Conservation (phyloP, 2,329 filamentous ascomycete species). For the Ophiostoma himal-ulmi region DNA sequence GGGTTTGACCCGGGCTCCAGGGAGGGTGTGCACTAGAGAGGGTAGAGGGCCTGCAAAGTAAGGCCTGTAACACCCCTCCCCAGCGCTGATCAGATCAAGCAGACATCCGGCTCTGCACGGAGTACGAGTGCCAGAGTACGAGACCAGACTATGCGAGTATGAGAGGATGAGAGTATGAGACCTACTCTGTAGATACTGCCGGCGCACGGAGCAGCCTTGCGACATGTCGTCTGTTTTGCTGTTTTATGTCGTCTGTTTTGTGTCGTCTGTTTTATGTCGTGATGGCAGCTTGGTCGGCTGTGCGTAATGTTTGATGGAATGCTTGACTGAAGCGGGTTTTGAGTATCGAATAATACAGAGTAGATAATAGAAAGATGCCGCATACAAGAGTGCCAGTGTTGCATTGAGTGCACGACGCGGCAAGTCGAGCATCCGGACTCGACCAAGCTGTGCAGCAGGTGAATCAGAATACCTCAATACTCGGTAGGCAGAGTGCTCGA, state of each 20-base stretch:
- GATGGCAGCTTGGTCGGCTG: neutral
- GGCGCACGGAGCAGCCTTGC: conserved; percentile 9
- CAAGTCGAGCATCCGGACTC: neutral
- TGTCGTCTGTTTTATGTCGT: neutral
- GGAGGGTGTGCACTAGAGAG: neutral
- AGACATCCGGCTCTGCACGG: conserved; percentile 11
- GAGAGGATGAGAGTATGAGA: too few relatives aligned
- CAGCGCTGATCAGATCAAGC: conserved; percentile 30
- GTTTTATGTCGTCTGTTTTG: neutral
- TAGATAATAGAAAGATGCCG: too few relatives aligned
- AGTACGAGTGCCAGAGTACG: neutral
- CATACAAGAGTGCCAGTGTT: neutral
- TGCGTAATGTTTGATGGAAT: neutral
- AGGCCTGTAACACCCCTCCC: neutral
- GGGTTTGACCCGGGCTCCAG: conserved; percentile 2
- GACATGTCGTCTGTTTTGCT: neutral
- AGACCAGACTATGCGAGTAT: neutral
- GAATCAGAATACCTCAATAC: neutral
- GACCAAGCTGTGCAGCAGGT: neutral
- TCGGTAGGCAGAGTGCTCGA: neutral
- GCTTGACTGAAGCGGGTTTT: too few relatives aligned
- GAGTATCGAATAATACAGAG: too few relatives aligned
- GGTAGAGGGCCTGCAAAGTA: neutral
- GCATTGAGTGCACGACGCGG: conserved; percentile 5
- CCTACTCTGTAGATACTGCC: neutral